Conservation (phyloP, 2,329 filamentous ascomycete genomes). For the Grosmannia serpens region DNA sequence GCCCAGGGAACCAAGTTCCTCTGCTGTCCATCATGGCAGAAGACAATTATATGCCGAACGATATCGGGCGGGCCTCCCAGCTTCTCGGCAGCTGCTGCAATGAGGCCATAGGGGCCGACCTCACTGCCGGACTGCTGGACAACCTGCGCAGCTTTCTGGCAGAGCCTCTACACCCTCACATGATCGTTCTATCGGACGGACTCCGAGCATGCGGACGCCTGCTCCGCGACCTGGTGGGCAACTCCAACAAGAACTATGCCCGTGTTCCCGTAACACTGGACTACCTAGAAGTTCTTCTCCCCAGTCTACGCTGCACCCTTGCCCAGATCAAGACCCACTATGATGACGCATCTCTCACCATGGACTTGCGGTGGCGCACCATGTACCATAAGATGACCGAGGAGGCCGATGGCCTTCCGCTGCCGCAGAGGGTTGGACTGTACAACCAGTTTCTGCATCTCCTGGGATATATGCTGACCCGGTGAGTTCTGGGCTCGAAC, state of each 20-base stretch:
- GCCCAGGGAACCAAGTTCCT: too few species aligned
- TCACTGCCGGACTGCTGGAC: conserved; percentile 34
- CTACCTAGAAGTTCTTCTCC: conserved; percentile 44
- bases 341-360: conserved; percentile 35
- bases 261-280: conserved; percentile 40
- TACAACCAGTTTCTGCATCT: conserved; percentile 43
- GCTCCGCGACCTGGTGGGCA: conserved; percentile 43
- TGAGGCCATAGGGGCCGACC: conserved; percentile 41
- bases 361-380: conserved; percentile 41
- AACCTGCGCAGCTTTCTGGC: conserved; percentile 34
- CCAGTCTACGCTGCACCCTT: conserved; percentile 40
- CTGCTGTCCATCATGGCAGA: too few species aligned
- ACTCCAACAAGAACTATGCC: conserved; percentile 33
- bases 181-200: conserved; percentile 36
- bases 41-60: neutral
- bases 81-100: conserved; percentile 41
- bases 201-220: conserved; percentile 30
- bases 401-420: conserved; percentile 36
- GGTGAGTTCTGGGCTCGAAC: conserved; percentile 24
- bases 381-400: conserved; percentile 46
- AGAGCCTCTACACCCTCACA: conserved; percentile 32
- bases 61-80: conserved; percentile 11
- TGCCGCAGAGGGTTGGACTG: conserved; percentile 41
- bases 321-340: conserved; percentile 40
- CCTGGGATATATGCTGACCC: conserved; percentile 37